phyloP scores from a whole-genome alignment of 2,329 filamentous ascomycete genomes.

The Colletotrichum sp. region DNA sequence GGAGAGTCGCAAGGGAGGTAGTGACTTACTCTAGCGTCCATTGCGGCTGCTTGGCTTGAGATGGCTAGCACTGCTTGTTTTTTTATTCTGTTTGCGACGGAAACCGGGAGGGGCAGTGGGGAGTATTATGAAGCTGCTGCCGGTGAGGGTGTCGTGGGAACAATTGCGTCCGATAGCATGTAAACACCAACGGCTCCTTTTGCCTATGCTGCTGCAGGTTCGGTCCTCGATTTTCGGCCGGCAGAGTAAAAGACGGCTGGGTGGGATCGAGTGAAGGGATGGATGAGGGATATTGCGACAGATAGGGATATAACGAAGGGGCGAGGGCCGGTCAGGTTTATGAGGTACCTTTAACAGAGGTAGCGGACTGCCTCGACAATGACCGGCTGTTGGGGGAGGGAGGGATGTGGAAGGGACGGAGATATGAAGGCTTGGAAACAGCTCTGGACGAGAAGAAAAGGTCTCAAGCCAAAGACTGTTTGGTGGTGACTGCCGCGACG shows the following conservation, averaged over 20 bases:
- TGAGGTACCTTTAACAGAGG: neutral
- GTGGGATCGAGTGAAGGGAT: constrained; percentile 7
- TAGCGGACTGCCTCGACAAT: constrained; percentile 17
- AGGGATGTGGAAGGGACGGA: neutral
- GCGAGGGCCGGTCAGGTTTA: neutral
- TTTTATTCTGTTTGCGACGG: neutral
- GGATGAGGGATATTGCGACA: constrained; percentile 15
- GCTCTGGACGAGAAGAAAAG: constrained; percentile 8
- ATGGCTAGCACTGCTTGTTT: constrained; percentile 9
- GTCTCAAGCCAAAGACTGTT: neutral
- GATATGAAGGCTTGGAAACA: neutral
- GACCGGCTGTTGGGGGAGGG: neutral
- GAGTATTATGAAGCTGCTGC: constrained; percentile 4
- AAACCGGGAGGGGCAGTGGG: neutral
- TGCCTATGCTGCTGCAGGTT: neutral
- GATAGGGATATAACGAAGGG: constrained; percentile 8
- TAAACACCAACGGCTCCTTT: neutral
- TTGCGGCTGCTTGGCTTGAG: constrained; percentile 9
- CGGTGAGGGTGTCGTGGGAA: constrained; percentile 12
- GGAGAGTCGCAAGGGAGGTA: neutral
- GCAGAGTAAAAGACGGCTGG: neutral
- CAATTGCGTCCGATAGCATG: constrained; percentile 13
- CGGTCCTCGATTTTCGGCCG: neutral
- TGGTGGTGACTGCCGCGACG: constrained; percentile 12
- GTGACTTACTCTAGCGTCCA: constrained; percentile 26